Percentiles rank a stretch among this genome's conserved stretches.
These are phyloP conservation scores for Botrytis squamosa DNA, from an alignment of 2,329 filamentous ascomycete genomes.

Conservation along the genomic window DNA sequence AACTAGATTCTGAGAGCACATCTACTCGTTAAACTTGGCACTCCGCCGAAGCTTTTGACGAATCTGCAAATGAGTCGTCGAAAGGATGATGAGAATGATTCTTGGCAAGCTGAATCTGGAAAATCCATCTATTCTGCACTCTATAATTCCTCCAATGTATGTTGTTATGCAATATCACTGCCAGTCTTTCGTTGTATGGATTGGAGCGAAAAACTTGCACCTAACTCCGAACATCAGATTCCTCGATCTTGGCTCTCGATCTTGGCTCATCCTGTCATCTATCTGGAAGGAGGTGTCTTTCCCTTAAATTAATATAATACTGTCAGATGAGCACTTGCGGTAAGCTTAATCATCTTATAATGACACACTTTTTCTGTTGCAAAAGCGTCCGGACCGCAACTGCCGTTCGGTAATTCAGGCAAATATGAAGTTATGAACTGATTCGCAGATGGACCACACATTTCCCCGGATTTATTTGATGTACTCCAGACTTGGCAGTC, in stretches of 20 bases:
- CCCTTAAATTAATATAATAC: background rate
- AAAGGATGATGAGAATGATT: background rate
- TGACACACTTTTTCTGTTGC: background rate
- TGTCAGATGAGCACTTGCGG: conserved; percentile 10
- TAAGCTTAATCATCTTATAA: background rate
- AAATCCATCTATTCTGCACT: background rate
- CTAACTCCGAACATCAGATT: background rate
- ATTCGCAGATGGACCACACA: background rate
- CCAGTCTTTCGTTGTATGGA: background rate
- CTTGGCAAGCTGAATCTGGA: background rate
- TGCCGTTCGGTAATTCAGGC: conserved; percentile 18
- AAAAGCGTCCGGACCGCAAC: conserved; percentile 4
- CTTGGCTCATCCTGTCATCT: background rate
- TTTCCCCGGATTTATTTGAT: conserved; percentile 3
- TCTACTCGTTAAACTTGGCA: background rate
- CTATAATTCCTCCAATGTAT: background rate
- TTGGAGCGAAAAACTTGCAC: background rate
- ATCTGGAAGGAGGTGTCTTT: background rate
- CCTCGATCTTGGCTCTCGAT: background rate
- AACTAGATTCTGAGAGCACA: background rate
- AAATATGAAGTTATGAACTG: background rate
- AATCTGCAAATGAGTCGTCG: background rate
- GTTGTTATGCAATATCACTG: background rate
- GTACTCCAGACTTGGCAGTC: background rate
- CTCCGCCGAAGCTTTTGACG: background rate